Base-by-base conservation (phyloP, 148 eudicot genomes). In the Rhododendron ovatum region DNA sequence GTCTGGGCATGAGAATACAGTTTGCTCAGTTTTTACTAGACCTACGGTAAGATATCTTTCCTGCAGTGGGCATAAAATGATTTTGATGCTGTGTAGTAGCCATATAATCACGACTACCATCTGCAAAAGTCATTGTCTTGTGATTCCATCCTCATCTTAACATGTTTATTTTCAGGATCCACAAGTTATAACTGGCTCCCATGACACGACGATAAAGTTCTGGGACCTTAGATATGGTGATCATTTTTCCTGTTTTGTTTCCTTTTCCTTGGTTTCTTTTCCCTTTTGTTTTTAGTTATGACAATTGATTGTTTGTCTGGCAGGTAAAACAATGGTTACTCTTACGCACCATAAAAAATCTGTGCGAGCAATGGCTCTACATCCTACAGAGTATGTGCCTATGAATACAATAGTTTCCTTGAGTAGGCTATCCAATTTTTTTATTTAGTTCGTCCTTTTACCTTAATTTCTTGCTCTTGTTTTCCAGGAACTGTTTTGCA, bases 151-250 rank as follows among this genome's bases (percentile, higher is more conserved):
- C 81, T 88, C 48, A 87, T 79, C 45, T 59, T 51, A 37, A 17
- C 67, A 78, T 78, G 69, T 84, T 77, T 61, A 10, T 83, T 91
- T 87, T 81, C 93, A 96, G 99, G 99, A 96, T 90, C 99, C 99
- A 84, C 99, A 96, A 92, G 98, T 96, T 78, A 91, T 96, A 69
- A 95, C 99, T 15, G 99, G 99, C 65, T 96, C 99, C 71, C 99
- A 96, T 87, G 99, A 96, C 85, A 78, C 98, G 22, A 96, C 99
- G 37, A 95, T 96, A 83, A 96, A 96, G 90, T 93, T 95, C 82
- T 96, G 99, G 99, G 99, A 96, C 89, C 93, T 96, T 77, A 90
- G 99, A 92, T 90, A 91, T 88, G 97, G 98, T 93, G 89, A 87
- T 39, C 24, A 10, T 9, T 78, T 50, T 87, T 11, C 8, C 11